Evolutionary conservation across 1,284 basidiomycete genomes (phyloP), one percentile per base, ranked within the genome.

Genomic region (Blastosporella zonata): DNA sequence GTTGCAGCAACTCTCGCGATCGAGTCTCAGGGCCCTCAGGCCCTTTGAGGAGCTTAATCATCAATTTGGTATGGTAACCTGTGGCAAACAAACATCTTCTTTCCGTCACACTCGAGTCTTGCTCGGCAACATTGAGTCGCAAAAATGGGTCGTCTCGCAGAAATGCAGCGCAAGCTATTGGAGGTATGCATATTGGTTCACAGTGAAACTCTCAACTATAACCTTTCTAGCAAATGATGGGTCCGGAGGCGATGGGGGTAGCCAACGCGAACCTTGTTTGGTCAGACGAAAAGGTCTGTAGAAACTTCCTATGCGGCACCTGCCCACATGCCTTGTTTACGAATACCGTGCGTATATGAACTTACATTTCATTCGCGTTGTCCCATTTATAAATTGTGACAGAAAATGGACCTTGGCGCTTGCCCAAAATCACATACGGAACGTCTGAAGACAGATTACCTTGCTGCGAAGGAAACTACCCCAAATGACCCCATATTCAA

Each of bases 401-500:
- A 98, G 95, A 98, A 98, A 96, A 99, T 99, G 92, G 97, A 99
- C 69, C 77, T 99, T 9, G 97, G 97, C 20, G 89, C 95, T 46
- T 99, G 97, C 67, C 93, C 97, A 2, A 96, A 96, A 67, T 93
- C 93, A 17, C 97, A 99, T 67, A 93, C 91, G 6, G 93, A 97
- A 60, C 86, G 93, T 46, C 81, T 98, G 57, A 94, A 95, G 71
- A 91, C 90, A 31, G 93, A 97, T 61, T 98, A 90, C 67, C 67
- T 89, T 55, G 84, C 87, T 23, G 88, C 90, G 21, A 79, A 83
- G 49, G 85, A 88, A 58, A 80, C 82, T 31, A 82, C 79, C 60
- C 84, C 90, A 0, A 80, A 67, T 57, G 85, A 95, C 64, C 87
- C 90, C 15, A 73, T 90, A 56, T 91, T 96, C 60, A 72, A 77